Percentiles rank a stretch among this genome's conserved stretches.
phyloP scores from a whole-genome alignment of 2,329 filamentous ascomycete genomes.

The Tolypocladium amazonense region DNA sequence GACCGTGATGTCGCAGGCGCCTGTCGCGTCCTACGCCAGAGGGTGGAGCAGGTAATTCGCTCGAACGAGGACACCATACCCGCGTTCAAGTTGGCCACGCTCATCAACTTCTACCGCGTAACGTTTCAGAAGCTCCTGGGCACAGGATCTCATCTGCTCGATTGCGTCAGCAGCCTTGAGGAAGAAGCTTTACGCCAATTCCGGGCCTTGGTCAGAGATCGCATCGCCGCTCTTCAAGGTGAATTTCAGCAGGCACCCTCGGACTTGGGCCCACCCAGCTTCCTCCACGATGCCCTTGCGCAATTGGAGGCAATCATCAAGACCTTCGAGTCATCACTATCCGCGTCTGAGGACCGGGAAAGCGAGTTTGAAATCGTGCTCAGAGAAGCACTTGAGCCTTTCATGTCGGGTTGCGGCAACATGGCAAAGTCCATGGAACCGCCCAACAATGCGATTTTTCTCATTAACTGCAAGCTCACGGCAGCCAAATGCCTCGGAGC shows the following conservation, averaged over 20 bases:
- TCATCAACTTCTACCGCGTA: slow-evolving; percentile 78
- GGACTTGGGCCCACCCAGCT: slow-evolving; percentile 70
- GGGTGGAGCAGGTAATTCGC: slow-evolving; percentile 85
- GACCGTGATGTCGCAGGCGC: slow-evolving; percentile 77
- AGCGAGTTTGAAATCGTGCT: slow-evolving; percentile 67
- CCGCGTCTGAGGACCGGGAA: slow-evolving; percentile 45
- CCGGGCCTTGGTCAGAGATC: slow-evolving; percentile 68
- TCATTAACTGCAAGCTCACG: slow-evolving; percentile 58
- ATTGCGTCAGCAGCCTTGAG: slow-evolving; percentile 58
- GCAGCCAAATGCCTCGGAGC: slow-evolving; percentile 43
- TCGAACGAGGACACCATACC: slow-evolving; percentile 83
- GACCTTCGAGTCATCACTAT: slow-evolving; percentile 75
- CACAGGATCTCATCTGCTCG: slow-evolving; percentile 55
- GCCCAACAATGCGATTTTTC: slow-evolving; percentile 56
- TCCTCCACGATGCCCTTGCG: slow-evolving; percentile 70
- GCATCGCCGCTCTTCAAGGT: slow-evolving; percentile 62
- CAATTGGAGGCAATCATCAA: slow-evolving; percentile 71
- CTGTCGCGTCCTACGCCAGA: slow-evolving; percentile 72
- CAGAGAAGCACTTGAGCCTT: slow-evolving; percentile 74
- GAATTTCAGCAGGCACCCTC: slow-evolving; percentile 59
- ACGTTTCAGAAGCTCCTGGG: slow-evolving; percentile 78
- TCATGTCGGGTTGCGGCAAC: slow-evolving; percentile 63
- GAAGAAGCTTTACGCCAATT: slow-evolving; percentile 75
- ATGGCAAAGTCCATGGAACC: slow-evolving; percentile 50
- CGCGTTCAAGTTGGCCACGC: slow-evolving; percentile 81